phyloP scores from a whole-genome alignment of 2,329 filamentous ascomycete genomes.

The Hypoxylon sp. region DNA sequence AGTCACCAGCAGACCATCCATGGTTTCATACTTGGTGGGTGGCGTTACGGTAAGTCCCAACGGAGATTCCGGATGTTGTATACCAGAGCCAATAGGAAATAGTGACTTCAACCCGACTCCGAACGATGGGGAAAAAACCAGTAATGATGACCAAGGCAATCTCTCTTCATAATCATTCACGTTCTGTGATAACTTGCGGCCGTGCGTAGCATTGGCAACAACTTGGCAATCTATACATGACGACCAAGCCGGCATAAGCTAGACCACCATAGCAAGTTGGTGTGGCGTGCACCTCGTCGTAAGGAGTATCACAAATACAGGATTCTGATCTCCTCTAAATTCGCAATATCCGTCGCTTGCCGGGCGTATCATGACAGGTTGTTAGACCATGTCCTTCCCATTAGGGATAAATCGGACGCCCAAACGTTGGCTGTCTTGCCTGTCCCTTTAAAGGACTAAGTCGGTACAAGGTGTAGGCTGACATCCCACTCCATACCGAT shows the following conservation, averaged over 20 bases:
- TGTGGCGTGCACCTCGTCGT: constrained; percentile 1
- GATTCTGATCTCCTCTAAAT: neutral
- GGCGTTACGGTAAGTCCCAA: neutral
- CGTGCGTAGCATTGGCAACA: neutral
- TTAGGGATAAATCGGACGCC: constrained; percentile 15
- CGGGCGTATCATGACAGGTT: neutral
- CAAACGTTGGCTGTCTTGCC: constrained; percentile 20
- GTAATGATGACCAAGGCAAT: neutral
- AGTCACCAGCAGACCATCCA: neutral
- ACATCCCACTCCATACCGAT: constrained; percentile 38
- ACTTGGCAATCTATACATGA: constrained; percentile 2
- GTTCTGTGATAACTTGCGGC: neutral
- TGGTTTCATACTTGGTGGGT: neutral
- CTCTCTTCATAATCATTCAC: neutral
- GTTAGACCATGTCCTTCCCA: neutral
- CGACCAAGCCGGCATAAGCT: constrained; percentile 9
- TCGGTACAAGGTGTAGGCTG: constrained; percentile 35
- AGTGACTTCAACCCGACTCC: neutral
- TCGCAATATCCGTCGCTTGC: neutral
- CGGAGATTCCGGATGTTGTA: neutral
- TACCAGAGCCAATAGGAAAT: neutral
- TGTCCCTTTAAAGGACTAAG: constrained; percentile 32
- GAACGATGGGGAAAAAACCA: neutral
- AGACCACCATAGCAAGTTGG: neutral
- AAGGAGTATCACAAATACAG: neutral